Percentiles rank a stretch among this genome's conserved stretches.
These are phyloP conservation scores for Colletotrichum aenigma DNA, from an alignment of 2,329 filamentous ascomycete species.

Conservation along the genomic window DNA sequence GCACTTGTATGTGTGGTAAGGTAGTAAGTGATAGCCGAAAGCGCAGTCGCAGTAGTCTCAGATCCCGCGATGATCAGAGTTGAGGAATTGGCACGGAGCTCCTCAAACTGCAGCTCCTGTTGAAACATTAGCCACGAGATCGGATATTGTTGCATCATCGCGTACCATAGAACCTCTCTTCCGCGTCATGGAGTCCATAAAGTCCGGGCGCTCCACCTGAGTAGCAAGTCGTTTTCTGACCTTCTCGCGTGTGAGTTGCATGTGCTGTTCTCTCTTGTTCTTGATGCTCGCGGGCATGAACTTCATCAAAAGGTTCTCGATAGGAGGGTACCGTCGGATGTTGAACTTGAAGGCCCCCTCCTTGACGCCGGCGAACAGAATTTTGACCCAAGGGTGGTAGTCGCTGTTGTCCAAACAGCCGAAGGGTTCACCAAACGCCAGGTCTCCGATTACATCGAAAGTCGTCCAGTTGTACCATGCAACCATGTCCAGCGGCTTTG, in stretches of 20 bases:
- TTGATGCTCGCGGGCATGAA: not conserved
- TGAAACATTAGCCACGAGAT: not conserved
- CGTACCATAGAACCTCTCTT: not conserved
- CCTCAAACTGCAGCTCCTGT: constrained; percentile 1
- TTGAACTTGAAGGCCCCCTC: not conserved
- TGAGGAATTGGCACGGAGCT: constrained; percentile 10
- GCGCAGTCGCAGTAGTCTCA: constrained; percentile 8
- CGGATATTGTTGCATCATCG: not conserved
- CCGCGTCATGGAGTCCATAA: not conserved
- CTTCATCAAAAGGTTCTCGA: not conserved
- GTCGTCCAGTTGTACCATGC: constrained; percentile 26
- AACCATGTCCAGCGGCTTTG: not conserved
- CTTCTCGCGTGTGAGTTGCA: not conserved
- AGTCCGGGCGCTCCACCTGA: not conserved
- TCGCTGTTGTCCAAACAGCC: constrained; percentile 25
- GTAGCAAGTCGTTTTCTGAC: not conserved
- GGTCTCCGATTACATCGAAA: constrained; percentile 34
- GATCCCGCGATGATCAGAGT: constrained; percentile 3
- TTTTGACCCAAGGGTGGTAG: constrained; percentile 30
- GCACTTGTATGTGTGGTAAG: not conserved
- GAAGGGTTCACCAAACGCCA: constrained; percentile 33
- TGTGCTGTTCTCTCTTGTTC: not conserved
- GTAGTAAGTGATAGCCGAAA: not conserved
- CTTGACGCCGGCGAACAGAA: not conserved
- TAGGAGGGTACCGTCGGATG: not conserved